A percentile compares a stretch with the other conserved stretches of the same genome.
phyloP scores from a whole-genome alignment of 352 stramenopile species.

The Pythium dissimile region DNA sequence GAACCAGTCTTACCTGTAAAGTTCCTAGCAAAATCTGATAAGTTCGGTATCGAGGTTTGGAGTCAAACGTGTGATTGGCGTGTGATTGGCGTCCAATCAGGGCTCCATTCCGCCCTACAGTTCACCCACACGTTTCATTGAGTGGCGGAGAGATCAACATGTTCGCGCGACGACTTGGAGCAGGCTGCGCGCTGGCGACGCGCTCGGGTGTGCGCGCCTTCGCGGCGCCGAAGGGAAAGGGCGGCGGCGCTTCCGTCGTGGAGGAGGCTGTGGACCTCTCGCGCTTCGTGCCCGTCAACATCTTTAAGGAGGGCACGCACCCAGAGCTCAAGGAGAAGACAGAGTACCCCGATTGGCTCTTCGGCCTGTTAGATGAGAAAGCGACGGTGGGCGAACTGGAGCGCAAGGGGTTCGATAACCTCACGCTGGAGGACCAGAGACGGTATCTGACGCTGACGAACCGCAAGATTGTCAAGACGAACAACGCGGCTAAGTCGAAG shows the following conservation, averaged over 20 bases:
- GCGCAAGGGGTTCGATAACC: conserved; percentile 74
- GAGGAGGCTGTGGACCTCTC: conserved; percentile 77
- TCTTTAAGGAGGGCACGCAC: conserved; percentile 80
- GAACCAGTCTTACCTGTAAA: background rate
- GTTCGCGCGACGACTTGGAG: conserved; percentile 39
- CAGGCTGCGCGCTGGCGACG: conserved; percentile 28
- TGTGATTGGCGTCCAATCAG: no score
- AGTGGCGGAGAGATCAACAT: conserved; percentile 30
- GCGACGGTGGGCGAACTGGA: conserved; percentile 75
- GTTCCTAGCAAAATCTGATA: no score
- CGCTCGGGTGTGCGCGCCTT: conserved; percentile 44
- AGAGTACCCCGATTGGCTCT: conserved; percentile 86
- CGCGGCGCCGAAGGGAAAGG: conserved; percentile 65
- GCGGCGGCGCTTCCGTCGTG: conserved; percentile 42
- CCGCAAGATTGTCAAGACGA: conserved; percentile 63
- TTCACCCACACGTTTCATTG: conserved; percentile 7
- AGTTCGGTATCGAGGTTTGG: no score
- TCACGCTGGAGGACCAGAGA: conserved; percentile 73
- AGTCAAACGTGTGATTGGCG: no score
- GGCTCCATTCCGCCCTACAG: background rate
- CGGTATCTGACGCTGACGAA: conserved; percentile 76
- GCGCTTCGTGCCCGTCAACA: conserved; percentile 79
- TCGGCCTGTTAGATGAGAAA: conserved; percentile 71
- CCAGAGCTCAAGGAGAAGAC: conserved; percentile 73
- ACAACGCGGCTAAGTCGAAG: conserved; percentile 82